Evolutionary conservation across 257 asterid species (phyloP).

Genomic region (Leptodermis oblonga): DNA sequence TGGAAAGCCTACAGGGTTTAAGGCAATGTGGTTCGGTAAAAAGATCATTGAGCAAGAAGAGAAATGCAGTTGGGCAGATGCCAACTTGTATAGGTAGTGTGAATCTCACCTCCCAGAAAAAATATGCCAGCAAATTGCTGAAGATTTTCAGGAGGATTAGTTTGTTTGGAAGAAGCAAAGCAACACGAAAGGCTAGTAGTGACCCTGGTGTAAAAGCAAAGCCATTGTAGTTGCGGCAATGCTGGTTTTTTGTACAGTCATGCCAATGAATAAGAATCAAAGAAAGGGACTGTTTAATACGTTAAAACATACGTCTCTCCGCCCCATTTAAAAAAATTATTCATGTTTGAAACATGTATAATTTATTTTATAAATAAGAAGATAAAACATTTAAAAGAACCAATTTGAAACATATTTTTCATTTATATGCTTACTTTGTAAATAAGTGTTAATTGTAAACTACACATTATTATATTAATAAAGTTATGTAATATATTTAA

Average conservation of each 20-base stretch:
- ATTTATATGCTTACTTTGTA: too few relatives aligned
- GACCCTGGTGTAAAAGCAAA: constrained; percentile 20
- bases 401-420: too few relatives aligned
- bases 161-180: constrained; percentile 48
- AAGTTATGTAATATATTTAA: too few relatives aligned
- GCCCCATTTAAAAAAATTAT: too few relatives aligned
- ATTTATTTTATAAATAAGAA: too few relatives aligned
- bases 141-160: constrained; percentile 43
- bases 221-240: background rate
- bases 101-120: constrained; percentile 50
- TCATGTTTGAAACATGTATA: too few relatives aligned
- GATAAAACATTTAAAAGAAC: too few relatives aligned
- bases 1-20: constrained; percentile 11
- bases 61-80: constrained; percentile 32
- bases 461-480: too few relatives aligned
- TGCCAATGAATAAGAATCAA: background rate
- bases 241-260: background rate
- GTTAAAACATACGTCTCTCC: too few relatives aligned
- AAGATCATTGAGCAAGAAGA: constrained; percentile 46
- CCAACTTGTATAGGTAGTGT: constrained; percentile 51
- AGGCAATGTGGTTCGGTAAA: constrained; percentile 29
- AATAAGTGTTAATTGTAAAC: too few relatives aligned
- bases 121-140: constrained; percentile 43
- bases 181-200: constrained; percentile 30
- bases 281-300: background rate